Base-by-base conservation (phyloP, 257 asterid genomes). In the Lycium ferocissimum region DNA sequence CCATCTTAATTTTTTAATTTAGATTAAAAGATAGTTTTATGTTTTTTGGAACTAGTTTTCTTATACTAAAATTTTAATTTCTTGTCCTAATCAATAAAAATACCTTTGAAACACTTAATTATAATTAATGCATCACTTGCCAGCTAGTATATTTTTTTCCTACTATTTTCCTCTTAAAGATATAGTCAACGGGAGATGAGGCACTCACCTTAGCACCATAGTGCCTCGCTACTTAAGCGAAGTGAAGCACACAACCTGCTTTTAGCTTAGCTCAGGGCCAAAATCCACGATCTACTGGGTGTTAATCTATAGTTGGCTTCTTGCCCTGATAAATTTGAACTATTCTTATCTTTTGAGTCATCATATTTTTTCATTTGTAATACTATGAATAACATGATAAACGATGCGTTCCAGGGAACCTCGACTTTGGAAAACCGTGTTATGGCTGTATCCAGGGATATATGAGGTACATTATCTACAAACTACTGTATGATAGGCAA, bases 401-500 rank as follows among this genome's bases (percentile, higher is more conserved):
- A 73, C 37, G 62, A 75, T 81, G 51, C 81, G 84, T 88, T 62
- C 76, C 97, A 95, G 98, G 92, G 81, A 88, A 82, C 79, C 94
- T 84, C 92, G 51, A 83, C 88, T 91, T 73, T 96, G 99, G 99
- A 90, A 83, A 88, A 87, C 91, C 7, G 87, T 88, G 38, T 85
- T 96, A 89, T 96, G 99, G 98, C 95, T 96, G 79, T 96, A 96
- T 92, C 99, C 98, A 61, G 99, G 99, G 83, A 91, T 91, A 83
- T 96, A 96, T 81, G 98, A 96, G 99, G 99, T 95, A 69, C 53
- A 87, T 57, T 78, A 47, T 57, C 87, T 81, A 76, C 83, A 59
- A 33, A 82, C 26, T 67, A 47, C 49, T 1, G 8, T 76, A 53
- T 17, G 26, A 33, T 76, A 12, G 8, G 63, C 61, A 13, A 7